Percentiles rank a stretch among this genome's conserved stretches.
phyloP scores from a whole-genome alignment of 768 basidiomycete genomes.

The Sutorius australiensis region DNA sequence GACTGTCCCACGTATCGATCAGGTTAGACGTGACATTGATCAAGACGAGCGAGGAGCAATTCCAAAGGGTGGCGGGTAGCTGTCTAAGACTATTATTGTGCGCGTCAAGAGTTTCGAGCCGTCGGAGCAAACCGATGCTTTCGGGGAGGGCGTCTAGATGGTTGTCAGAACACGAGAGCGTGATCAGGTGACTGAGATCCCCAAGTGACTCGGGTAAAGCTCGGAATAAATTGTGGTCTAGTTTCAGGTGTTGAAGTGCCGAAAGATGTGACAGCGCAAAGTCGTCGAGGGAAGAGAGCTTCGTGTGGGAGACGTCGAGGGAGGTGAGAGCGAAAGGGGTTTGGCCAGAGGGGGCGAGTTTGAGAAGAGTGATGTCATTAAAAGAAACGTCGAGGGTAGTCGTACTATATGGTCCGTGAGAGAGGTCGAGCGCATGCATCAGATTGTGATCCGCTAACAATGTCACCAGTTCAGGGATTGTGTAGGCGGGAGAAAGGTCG shows the following conservation, averaged over 20 bases:
- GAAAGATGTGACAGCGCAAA: slow-evolving; percentile 67
- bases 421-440: slow-evolving; percentile 75
- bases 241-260: slow-evolving; percentile 63
- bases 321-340: slow-evolving; percentile 58
- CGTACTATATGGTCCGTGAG: slow-evolving; percentile 61
- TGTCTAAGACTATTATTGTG: slow-evolving; percentile 87
- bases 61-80: slow-evolving; percentile 78
- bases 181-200: slow-evolving; percentile 63
- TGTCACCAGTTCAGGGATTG: slow-evolving; percentile 62
- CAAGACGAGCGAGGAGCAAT: slow-evolving; percentile 63
- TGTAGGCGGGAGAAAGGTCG: slow-evolving; percentile 66
- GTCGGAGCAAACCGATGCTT: slow-evolving; percentile 71
- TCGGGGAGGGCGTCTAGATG: slow-evolving; percentile 71
- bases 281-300: slow-evolving; percentile 80
- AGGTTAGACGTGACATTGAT: slow-evolving; percentile 91
- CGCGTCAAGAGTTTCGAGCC: slow-evolving; percentile 73
- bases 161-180: slow-evolving; percentile 89
- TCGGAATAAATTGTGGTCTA: slow-evolving; percentile 86
- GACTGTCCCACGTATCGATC: slow-evolving; percentile 67
- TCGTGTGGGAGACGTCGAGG: slow-evolving; percentile 84
- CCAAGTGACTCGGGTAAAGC: slow-evolving; percentile 82
- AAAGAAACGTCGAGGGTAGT: slow-evolving; percentile 67
- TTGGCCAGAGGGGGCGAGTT: slow-evolving; percentile 48
- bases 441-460: slow-evolving; percentile 82
- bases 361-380: slow-evolving; percentile 86